Evolutionary conservation across 495 filamentous ascomycete genomes (phyloP).

Genomic region (Neurospora sp.): DNA sequence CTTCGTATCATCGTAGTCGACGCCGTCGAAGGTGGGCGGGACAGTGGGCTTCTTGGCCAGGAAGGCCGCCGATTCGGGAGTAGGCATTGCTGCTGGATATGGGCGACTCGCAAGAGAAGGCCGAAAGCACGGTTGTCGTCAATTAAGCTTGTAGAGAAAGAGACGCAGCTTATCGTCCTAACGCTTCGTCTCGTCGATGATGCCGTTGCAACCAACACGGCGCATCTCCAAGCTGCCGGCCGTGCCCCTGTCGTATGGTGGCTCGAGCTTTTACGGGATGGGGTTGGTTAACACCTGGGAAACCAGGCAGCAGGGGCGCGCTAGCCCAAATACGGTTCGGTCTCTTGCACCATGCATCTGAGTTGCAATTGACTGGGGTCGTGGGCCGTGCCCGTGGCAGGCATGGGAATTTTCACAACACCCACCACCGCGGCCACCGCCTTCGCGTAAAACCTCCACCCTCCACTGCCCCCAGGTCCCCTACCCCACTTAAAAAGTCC

Average conservation of each 20-base stretch:
- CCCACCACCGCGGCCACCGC: not conserved
- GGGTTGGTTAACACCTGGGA: not conserved
- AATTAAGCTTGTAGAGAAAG: not conserved
- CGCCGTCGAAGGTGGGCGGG: slow-evolving; percentile 88
- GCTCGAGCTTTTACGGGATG: not conserved
- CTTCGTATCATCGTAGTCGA: slow-evolving; percentile 89
- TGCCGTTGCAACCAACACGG: not conserved
- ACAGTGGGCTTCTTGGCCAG: slow-evolving; percentile 91
- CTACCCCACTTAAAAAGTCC: slow-evolving; percentile 10
- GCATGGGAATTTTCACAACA: not conserved
- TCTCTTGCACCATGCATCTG: not conserved
- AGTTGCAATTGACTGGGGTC: not conserved
- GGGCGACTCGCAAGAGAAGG: not conserved
- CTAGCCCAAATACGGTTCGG: not conserved
- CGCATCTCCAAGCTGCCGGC: not conserved
- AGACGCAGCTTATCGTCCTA: not conserved
- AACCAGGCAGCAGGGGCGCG: not conserved
- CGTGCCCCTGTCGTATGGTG: not conserved
- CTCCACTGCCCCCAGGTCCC: not conserved
- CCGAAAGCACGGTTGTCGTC: not conserved
- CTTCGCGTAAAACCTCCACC: not conserved
- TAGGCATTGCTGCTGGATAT: slow-evolving; percentile 47
- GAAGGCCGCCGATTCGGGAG: slow-evolving; percentile 86
- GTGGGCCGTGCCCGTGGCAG: not conserved
- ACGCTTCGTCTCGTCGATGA: not conserved